These are phyloP conservation scores for Fraxinus cuspidata DNA, from an alignment of 257 asterid species.

Conservation along the genomic window DNA sequence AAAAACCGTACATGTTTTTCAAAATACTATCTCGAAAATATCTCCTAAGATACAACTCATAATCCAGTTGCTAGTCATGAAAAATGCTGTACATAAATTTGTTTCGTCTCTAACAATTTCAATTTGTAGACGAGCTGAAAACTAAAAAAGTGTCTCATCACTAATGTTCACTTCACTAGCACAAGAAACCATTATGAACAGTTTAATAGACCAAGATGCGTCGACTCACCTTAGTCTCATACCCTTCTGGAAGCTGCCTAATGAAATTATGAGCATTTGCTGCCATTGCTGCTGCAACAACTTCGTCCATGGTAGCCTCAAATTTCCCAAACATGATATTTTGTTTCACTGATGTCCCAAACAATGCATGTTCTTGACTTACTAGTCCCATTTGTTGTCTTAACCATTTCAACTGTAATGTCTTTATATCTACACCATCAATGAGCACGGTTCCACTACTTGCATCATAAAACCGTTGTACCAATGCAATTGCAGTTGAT, in stretches of 20 bases:
- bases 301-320: constrained; percentile 76
- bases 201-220: not conserved
- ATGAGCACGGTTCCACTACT: constrained; percentile 49
- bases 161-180: not conserved
- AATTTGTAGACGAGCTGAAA: no score
- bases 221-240: constrained; percentile 68
- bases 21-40: not conserved
- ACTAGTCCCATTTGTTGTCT: constrained; percentile 82
- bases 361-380: constrained; percentile 82
- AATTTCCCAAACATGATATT: constrained; percentile 75
- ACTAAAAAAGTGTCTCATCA: no score
- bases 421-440: constrained; percentile 64
- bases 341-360: constrained; percentile 74
- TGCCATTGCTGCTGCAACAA: constrained; percentile 74
- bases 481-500: constrained; percentile 70
- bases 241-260: constrained; percentile 74
- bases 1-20: not conserved
- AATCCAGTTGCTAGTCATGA: not conserved
- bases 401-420: constrained; percentile 68
- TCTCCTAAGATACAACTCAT: not conserved
- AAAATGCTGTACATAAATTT: not conserved
- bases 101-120: no score
- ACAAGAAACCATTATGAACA: not conserved
- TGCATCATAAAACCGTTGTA: constrained; percentile 75
- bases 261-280: constrained; percentile 89